A percentile compares a stretch with the other conserved stretches of the same genome.
These are phyloP conservation scores for Pharus latifolius DNA, from an alignment of 176 grass and related monocot genomes.

Conservation along the genomic window DNA sequence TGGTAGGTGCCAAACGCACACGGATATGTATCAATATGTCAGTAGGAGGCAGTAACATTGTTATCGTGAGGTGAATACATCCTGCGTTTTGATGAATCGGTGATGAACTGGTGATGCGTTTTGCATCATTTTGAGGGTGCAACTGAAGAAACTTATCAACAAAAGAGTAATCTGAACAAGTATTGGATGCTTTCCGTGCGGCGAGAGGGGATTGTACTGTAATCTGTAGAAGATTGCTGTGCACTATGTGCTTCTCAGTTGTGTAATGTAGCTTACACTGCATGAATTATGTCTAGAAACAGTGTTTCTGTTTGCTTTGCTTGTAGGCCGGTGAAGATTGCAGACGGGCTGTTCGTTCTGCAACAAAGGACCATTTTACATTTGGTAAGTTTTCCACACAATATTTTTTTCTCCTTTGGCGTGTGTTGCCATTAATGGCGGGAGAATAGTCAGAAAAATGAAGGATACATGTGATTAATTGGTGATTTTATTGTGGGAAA, in stretches of 20 bases:
- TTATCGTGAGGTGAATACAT: no score
- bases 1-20: no score
- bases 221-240: not conserved
- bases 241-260: not conserved
- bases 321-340: not conserved
- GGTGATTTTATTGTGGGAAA: not conserved
- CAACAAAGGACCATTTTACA: fast-evolving
- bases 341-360: not conserved
- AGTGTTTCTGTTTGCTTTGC: not conserved
- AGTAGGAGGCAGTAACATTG: no score
- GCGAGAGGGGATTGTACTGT: no score
- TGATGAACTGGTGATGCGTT: no score
- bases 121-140: no score
- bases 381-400: constrained; percentile 1
- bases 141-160: no score
- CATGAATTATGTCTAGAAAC: not conserved
- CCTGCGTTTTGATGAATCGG: no score
- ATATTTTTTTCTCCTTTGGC: not conserved
- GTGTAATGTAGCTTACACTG: not conserved
- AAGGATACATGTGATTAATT: not conserved
- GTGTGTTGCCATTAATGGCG: not conserved
- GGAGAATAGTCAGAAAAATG: not conserved
- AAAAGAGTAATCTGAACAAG: no score
- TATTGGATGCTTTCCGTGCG: no score
- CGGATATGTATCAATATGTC: no score